Percentiles rank a stretch among this genome's conserved stretches.
phyloP scores from a whole-genome alignment of 2,329 filamentous ascomycete species.

The Fusarium succisae region DNA sequence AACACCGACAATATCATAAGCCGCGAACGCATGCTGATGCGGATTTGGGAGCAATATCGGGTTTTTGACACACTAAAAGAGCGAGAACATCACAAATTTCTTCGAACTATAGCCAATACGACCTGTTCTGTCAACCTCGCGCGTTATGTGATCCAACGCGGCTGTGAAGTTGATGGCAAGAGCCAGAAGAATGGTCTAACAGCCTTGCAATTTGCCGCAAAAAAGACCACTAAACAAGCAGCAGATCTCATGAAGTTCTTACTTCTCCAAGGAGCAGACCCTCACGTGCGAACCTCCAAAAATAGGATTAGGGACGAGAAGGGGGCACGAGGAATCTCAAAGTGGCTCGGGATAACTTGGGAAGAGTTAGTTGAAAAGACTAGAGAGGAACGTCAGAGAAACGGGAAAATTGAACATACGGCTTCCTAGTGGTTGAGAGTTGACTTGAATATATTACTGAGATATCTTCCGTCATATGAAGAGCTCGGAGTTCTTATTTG shows the following conservation, averaged over 20 bases:
- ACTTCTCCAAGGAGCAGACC: background rate
- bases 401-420: too few species aligned
- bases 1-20: fast-evolving
- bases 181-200: fast-evolving
- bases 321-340: background rate
- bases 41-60: too few species aligned
- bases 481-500: background rate
- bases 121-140: background rate
- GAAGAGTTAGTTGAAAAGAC: fast-evolving
- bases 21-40: background rate
- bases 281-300: too few species aligned
- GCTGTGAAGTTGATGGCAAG: fast-evolving
- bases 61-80: fast-evolving
- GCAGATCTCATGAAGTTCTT: background rate
- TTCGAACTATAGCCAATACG: fast-evolving
- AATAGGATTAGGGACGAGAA: background rate
- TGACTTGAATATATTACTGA: too few species aligned
- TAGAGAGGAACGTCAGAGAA: fast-evolving
- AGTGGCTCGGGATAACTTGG: background rate
- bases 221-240: background rate
- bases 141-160: background rate
- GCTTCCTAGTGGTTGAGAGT: too few species aligned
- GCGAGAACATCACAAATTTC: too few species aligned
- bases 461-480: fast-evolving
- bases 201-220: background rate